Base-by-base conservation (phyloP, 345 rosid genomes). In the Gossypium thurberi region DNA sequence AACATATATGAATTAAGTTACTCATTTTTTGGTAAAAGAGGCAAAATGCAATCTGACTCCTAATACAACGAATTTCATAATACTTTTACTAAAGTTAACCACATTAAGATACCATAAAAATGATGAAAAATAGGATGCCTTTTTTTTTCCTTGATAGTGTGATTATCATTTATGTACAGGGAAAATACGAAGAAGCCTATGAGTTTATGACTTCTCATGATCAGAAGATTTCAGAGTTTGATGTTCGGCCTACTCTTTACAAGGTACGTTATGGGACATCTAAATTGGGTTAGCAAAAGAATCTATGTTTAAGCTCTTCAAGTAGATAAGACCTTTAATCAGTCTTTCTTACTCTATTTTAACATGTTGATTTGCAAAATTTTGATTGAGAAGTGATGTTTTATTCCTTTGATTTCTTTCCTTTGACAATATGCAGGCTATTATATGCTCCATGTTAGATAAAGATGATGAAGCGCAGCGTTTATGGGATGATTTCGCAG, bases 191-290 rank as follows among this genome's bases (percentile, higher is more conserved):
- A 37, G 78, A 74, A 51, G 88, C 88, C 3, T 69, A 47, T 64
- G 47, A 79, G 3, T 25, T 13, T 25, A 21, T 66, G 42, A 47
- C 1, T 15, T 10, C 4, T 47, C 21, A 13, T 3, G 40, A 46
- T 13, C 10, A 14, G 15, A 47, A 23, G 7, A 14, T 47, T 66
- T 47, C 70, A 3, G 21, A 66, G 18, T 79, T 81, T 8, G 85
- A 85, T 75, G 79, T 63, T n/a, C 69, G 88, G 43, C 15, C 77
- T 59, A 79, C 76, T 21, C 83, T 85, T 60, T 85, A 81, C 79
- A 83, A 85, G 88, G 86, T 85, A 65, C 6, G 72, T 64, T 18
- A 46, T 23, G 0, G 40, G 40, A 33, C n/a, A 26, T 18, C 23
- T 1, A 47, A 15, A 18, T 7, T 3, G 46, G 40, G 37, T 14